These are phyloP conservation scores for Hypoxylon cercidicola DNA, from an alignment of 495 filamentous ascomycete species.

Conservation along the genomic window DNA sequence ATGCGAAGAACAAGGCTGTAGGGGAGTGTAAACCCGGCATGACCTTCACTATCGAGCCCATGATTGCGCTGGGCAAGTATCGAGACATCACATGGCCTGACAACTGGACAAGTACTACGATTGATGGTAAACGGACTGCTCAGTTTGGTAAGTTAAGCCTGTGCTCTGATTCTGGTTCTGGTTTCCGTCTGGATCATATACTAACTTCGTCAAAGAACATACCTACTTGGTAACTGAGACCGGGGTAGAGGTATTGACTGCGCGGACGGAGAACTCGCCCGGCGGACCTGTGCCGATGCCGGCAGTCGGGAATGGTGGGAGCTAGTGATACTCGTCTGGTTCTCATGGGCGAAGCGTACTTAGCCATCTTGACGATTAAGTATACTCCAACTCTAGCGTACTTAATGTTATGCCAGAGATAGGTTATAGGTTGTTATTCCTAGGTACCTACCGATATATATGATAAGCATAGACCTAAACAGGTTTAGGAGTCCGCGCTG, in stretches of 20 bases:
- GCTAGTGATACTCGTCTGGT: conserved; percentile 2
- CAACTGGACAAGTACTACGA: conserved; percentile 88
- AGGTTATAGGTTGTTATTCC: not conserved
- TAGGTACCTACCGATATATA: not conserved
- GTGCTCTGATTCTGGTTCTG: not conserved
- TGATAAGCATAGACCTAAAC: not conserved
- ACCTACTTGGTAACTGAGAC: conserved; percentile 93
- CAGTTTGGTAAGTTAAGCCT: conserved; percentile 71
- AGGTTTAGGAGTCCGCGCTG: not conserved
- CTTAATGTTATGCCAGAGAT: not conserved
- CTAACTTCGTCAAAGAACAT: conserved; percentile 70
- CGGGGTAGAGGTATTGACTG: conserved; percentile 93
- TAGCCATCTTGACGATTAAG: too few relatives aligned
- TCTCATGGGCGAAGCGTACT: not conserved
- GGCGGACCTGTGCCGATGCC: conserved; percentile 84
- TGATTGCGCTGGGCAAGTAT: conserved; percentile 85
- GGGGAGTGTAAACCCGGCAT: conserved; percentile 87
- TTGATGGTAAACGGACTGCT: conserved; percentile 82
- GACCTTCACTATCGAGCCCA: conserved; percentile 94
- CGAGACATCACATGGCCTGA: conserved; percentile 89
- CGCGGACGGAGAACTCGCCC: conserved; percentile 80
- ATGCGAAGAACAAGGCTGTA: conserved; percentile 90
- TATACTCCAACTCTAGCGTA: not conserved
- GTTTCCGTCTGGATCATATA: not conserved
- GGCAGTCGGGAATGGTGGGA: conserved; percentile 30